Percentiles rank a stretch among this genome's conserved stretches.
Evolutionary conservation across 179 eudicot species (phyloP).

Genomic region (Silene coronaria): DNA sequence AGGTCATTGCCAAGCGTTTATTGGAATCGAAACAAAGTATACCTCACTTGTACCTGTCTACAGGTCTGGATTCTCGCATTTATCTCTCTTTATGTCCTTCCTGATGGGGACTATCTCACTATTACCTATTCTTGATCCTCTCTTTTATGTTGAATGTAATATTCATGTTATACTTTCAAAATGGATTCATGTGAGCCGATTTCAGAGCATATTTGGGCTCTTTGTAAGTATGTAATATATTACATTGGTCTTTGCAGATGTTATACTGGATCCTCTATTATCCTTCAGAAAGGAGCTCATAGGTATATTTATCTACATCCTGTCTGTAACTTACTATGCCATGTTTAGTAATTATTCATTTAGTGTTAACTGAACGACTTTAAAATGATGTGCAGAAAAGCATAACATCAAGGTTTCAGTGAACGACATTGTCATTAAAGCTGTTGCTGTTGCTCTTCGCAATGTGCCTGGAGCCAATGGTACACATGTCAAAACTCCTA

Average conservation of each 20-base stretch:
- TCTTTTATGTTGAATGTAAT: background rate
- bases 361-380: conserved; percentile 4
- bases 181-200: background rate
- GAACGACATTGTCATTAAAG: conserved; percentile 94
- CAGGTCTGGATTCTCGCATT: conserved; percentile 42
- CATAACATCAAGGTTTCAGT: conserved; percentile 90
- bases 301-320: conserved; percentile 49
- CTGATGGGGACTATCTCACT: background rate
- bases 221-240: background rate
- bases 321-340: conserved; percentile 3
- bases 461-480: conserved; percentile 95
- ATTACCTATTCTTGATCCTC: background rate
- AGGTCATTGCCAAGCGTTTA: conserved; percentile 90
- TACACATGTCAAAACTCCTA: conserved; percentile 26
- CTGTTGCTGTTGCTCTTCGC: conserved; percentile 85
- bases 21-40: conserved; percentile 87
- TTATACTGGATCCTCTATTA: conserved; percentile 80
- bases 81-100: background rate
- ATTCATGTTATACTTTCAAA: conserved; percentile 13
- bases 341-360: conserved; percentile 4
- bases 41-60: conserved; percentile 78
- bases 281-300: conserved; percentile 79
- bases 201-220: background rate
- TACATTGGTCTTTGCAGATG: conserved; percentile 51
- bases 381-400: conserved; percentile 46